Conservation (phyloP, 176 grass and related monocot species). For the Lolium rigidum region DNA sequence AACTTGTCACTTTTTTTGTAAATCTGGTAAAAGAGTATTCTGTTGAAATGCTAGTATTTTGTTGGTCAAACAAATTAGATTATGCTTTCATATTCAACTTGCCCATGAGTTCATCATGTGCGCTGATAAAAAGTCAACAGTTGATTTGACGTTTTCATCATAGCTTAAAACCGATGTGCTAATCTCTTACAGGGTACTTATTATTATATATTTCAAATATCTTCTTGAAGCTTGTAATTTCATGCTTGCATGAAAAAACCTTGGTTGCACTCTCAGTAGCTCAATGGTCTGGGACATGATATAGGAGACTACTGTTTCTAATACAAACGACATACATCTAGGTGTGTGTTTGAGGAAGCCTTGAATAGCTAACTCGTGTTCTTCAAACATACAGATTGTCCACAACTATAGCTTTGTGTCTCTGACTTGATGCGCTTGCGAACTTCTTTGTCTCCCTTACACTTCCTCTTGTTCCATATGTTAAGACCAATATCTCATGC, state of each 20-base stretch:
- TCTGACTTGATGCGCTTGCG: constrained; percentile 41
- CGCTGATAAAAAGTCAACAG: not conserved
- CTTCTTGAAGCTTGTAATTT: constrained; percentile 31
- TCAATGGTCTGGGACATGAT: constrained; percentile 22
- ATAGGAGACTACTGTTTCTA: constrained; percentile 18
- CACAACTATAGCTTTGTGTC: constrained; percentile 9
- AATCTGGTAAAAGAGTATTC: constrained; percentile 12
- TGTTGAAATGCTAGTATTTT: not conserved
- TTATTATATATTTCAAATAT: constrained; percentile 28
- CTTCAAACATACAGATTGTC: constrained; percentile 30
- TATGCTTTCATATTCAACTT: constrained; percentile 33
- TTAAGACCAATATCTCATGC: constrained; percentile 39
- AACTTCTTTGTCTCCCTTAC: constrained; percentile 30
- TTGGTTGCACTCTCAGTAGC: constrained; percentile 25
- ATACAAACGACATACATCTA: not conserved
- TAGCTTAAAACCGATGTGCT: constrained; percentile 31
- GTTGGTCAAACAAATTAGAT: not conserved
- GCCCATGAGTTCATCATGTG: constrained; percentile 14
- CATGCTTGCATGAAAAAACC: constrained; percentile 21
- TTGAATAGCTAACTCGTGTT: constrained; percentile 9
- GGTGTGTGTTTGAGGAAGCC: not conserved
- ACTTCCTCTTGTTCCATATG: constrained; percentile 37
- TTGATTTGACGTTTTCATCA: constrained; percentile 21
- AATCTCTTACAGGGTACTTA: constrained; percentile 23
- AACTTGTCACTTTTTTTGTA: constrained; percentile 16